phyloP scores from a whole-genome alignment of 2,329 filamentous ascomycete genomes.

The Penicillium expansum region DNA sequence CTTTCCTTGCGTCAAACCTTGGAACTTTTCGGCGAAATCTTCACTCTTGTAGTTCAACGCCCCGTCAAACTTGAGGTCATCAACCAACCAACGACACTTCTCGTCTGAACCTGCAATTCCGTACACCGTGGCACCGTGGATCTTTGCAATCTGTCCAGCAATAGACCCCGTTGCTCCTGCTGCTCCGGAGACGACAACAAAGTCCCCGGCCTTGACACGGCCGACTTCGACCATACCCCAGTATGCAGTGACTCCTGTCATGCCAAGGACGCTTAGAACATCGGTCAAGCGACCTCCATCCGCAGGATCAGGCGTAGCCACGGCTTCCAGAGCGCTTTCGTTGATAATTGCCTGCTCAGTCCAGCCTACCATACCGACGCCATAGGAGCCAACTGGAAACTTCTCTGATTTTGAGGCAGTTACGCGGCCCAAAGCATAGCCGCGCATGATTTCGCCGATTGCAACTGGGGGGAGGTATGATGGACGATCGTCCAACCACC shows the following conservation, averaged over 20 bases:
- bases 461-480: background rate
- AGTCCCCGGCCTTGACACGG: conserved; percentile 39
- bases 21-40: background rate
- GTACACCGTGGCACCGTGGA: conserved; percentile 37
- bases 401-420: background rate
- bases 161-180: conserved; percentile 51
- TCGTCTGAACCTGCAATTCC: conserved; percentile 54
- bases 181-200: conserved; percentile 48
- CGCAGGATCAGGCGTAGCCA: background rate
- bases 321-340: background rate
- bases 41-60: conserved; percentile 55
- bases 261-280: conserved; percentile 36
- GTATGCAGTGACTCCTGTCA: conserved; percentile 48
- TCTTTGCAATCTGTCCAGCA: conserved; percentile 54
- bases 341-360: background rate
- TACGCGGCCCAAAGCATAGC: background rate
- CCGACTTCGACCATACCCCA: conserved; percentile 45
- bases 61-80: conserved; percentile 52
- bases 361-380: background rate
- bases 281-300: background rate
- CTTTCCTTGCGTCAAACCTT: no score
- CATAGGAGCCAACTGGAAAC: background rate
- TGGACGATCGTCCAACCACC: background rate
- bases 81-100: conserved; percentile 52
- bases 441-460: background rate